These are phyloP conservation scores for Backusella luteola DNA, from an alignment of 192 early-diverging fungal genomes.

Conservation along the genomic window DNA sequence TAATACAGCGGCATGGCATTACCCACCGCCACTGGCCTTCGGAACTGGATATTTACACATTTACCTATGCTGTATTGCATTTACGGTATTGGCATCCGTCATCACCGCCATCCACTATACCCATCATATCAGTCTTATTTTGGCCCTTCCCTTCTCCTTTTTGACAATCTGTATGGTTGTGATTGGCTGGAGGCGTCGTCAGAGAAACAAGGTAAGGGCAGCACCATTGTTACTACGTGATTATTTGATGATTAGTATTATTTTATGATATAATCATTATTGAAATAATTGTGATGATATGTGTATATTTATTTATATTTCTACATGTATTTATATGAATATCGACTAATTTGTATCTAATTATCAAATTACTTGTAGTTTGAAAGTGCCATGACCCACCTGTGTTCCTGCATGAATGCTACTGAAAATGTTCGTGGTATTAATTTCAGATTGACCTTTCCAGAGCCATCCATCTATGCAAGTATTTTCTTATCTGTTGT, in stretches of 20 bases:
- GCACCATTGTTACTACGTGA: no score
- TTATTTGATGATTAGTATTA: no score
- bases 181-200: conserved; percentile 10
- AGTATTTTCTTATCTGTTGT: neutral
- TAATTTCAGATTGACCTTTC: conserved; percentile 26
- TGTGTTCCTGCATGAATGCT: conserved; percentile 35
- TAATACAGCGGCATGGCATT: conserved; percentile 21
- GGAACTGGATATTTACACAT: conserved; percentile 5
- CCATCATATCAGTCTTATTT: conserved; percentile 13
- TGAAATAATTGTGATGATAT: no score
- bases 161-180: neutral
- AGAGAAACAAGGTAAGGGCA: conserved; percentile 1
- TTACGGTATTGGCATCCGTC: neutral
- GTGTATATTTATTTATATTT: neutral
- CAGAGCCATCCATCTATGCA: conserved; percentile 15
- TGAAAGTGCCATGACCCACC: conserved; percentile 25
- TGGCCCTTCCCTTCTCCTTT: conserved; percentile 16
- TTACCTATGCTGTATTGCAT: neutral
- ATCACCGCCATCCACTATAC: conserved; percentile 22
- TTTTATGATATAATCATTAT: no score
- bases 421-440: conserved; percentile 37
- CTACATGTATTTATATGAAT: neutral
- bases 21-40: conserved; percentile 14
- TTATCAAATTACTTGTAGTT: conserved; percentile 14
- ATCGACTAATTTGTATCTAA: neutral